Percentiles rank a stretch among this genome's conserved stretches.
phyloP scores from a whole-genome alignment of 2,329 filamentous ascomycete species.

The Cercospora zeina region DNA sequence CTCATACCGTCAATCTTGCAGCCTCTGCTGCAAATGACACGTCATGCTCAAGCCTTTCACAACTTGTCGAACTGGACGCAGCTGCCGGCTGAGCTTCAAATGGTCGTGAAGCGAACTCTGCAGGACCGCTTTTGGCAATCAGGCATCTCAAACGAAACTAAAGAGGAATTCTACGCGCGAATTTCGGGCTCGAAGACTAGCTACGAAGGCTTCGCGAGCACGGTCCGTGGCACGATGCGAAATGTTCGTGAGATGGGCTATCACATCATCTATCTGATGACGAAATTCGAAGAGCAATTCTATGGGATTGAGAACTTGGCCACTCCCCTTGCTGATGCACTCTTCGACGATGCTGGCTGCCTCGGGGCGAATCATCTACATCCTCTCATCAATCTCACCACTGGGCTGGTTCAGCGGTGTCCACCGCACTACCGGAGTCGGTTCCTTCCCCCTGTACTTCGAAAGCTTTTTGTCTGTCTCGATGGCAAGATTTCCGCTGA shows the following conservation, averaged over 20 bases:
- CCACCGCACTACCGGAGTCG: slow-evolving; percentile 72
- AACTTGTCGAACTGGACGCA: slow-evolving; percentile 81
- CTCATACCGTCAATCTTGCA: slow-evolving; percentile 80
- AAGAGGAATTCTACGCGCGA: slow-evolving; percentile 92
- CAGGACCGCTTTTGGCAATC: slow-evolving; percentile 98
- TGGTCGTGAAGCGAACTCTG: slow-evolving; percentile 76
- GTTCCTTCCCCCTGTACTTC: slow-evolving; percentile 82
- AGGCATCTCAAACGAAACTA: slow-evolving; percentile 91
- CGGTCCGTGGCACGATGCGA: slow-evolving; percentile 82
- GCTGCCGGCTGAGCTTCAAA: slow-evolving; percentile 71
- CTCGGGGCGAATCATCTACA: slow-evolving; percentile 92
- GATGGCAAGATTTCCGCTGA: slow-evolving; percentile 83
- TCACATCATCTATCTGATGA: slow-evolving; percentile 91
- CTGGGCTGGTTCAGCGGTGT: slow-evolving; percentile 88
- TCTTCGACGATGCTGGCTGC: slow-evolving; percentile 78
- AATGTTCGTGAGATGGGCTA: slow-evolving; percentile 93
- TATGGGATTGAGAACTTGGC: slow-evolving; percentile 87
- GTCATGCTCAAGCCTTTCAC: slow-evolving; percentile 87
- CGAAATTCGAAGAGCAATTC: slow-evolving; percentile 79
- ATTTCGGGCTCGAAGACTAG: slow-evolving; percentile 87
- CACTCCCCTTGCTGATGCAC: slow-evolving; percentile 74
- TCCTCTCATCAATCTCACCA: slow-evolving; percentile 83
- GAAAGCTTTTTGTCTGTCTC: slow-evolving; percentile 79
- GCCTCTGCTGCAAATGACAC: slow-evolving; percentile 79
- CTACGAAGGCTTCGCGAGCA: slow-evolving; percentile 90